phyloP scores from a whole-genome alignment of 129 eudicot genomes.

The Ambrosia artemisiifolia region DNA sequence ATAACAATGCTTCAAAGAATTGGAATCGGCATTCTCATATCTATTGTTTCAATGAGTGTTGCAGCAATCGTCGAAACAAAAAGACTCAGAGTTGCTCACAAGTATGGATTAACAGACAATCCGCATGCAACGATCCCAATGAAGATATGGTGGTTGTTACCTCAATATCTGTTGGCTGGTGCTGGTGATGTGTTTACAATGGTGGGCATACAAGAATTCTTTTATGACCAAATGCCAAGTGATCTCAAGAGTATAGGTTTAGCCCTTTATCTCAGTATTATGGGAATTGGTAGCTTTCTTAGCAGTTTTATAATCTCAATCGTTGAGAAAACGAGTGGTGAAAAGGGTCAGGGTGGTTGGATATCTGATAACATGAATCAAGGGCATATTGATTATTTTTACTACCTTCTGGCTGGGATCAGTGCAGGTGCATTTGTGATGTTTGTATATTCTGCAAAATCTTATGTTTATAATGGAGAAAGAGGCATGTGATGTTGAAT shows the following conservation, averaged over 20 bases:
- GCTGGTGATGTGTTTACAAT: conserved; percentile 45
- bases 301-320: conserved; percentile 58
- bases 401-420: conserved; percentile 59
- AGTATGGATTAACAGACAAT: conserved; percentile 38
- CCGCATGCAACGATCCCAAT: conserved; percentile 52
- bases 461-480: conserved; percentile 37
- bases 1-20: conserved; percentile 73
- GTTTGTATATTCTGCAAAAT: conserved; percentile 40
- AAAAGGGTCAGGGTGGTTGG: conserved; percentile 52
- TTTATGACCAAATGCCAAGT: conserved; percentile 66
- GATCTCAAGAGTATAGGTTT: conserved; percentile 57
- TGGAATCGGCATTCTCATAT: conserved; percentile 57
- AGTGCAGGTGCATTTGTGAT: conserved; percentile 39
- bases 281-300: conserved; percentile 61
- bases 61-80: conserved; percentile 60
- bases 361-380: conserved; percentile 56
- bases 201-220: conserved; percentile 75
- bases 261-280: conserved; percentile 47
- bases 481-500: conserved; percentile 7
- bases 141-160: conserved; percentile 74
- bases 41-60: conserved; percentile 42
- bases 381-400: conserved; percentile 74
- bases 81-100: conserved; percentile 49
- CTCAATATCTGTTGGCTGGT: conserved; percentile 57
- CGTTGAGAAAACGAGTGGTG: conserved; percentile 38